Evolutionary conservation across 805 yeast genomes (phyloP).

Genomic region (Pichia pseudocactophila): DNA sequence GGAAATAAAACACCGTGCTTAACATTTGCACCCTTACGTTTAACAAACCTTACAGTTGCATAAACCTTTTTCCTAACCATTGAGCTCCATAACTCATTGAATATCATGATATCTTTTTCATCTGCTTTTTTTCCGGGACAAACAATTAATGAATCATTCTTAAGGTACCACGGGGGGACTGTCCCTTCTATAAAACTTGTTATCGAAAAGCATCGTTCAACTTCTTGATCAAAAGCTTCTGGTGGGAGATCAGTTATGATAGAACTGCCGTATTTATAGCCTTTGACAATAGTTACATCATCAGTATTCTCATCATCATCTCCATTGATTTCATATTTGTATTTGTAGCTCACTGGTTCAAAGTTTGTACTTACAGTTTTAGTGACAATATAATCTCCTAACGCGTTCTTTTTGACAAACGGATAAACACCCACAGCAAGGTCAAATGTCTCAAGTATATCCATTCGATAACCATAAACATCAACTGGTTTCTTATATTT

Average conservation of each 20-base stretch:
- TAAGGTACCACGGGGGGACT: slow-evolving; percentile 52
- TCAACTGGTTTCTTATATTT: slow-evolving; percentile 12
- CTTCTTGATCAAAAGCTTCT: slow-evolving; percentile 26
- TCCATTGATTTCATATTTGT: slow-evolving; percentile 1
- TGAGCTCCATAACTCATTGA: slow-evolving; percentile 43
- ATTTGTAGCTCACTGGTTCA: slow-evolving; percentile 3
- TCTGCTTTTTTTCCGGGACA: slow-evolving; percentile 8
- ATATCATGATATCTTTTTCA: slow-evolving; percentile 30
- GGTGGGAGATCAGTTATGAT: slow-evolving; percentile 41
- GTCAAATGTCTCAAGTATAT: slow-evolving; percentile 1
- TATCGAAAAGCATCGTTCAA: slow-evolving; percentile 51
- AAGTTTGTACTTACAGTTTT: slow-evolving; percentile 1
- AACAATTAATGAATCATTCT: slow-evolving; percentile 50
- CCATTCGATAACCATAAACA: slow-evolving; percentile 4
- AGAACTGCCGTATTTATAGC: slow-evolving; percentile 58
- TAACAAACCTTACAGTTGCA: slow-evolving; percentile 59
- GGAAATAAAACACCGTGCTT: slow-evolving; percentile 12
- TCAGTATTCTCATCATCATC: slow-evolving; percentile 15
- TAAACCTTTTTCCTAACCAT: slow-evolving; percentile 38
- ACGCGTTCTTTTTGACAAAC: slow-evolving; percentile 6
- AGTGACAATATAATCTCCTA: slow-evolving; percentile 6
- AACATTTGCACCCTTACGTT: slow-evolving; percentile 29
- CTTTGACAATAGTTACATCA: slow-evolving; percentile 26
- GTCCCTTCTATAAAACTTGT: slow-evolving; percentile 44
- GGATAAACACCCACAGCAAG: slow-evolving; percentile 9